A percentile compares a stretch with the other conserved stretches of the same genome.
phyloP scores from a whole-genome alignment of 169 alveolate genomes.

The Cryptosporidium ryanae region DNA sequence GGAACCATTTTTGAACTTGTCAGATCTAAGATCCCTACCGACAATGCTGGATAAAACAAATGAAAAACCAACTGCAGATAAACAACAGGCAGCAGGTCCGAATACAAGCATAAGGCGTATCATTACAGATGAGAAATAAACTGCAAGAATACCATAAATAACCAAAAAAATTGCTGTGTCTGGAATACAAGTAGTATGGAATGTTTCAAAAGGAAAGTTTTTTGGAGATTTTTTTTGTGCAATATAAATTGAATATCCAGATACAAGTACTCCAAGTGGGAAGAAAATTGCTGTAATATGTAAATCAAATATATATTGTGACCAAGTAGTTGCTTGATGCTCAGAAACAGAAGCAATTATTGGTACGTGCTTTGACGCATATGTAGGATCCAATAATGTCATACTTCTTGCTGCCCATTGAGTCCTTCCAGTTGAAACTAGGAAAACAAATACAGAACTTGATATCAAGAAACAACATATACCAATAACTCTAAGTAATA shows the following conservation, averaged over 20 bases:
- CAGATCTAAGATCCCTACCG: conserved; percentile 22
- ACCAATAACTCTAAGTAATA: conserved; percentile 19
- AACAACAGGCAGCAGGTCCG: conserved; percentile 93
- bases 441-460: conserved; percentile 10
- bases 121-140: conserved; percentile 96
- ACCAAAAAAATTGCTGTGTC: conserved; percentile 91
- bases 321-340: conserved; percentile 99
- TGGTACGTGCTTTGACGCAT: conserved; percentile 95
- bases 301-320: conserved; percentile 87
- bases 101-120: conserved; percentile 94
- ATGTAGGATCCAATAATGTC: conserved; percentile 97
- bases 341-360: conserved; percentile 98
- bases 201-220: conserved; percentile 36
- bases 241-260: conserved; percentile 79
- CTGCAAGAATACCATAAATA: conserved; percentile 92
- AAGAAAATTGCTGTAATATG: conserved; percentile 86
- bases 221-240: conserved; percentile 63
- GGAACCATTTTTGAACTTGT: not conserved
- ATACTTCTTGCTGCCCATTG: conserved; percentile 94
- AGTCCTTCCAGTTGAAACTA: conserved; percentile 85
- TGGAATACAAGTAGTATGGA: conserved; percentile 84
- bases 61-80: conserved; percentile 94
- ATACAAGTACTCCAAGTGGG: conserved; percentile 80
- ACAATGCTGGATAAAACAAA: conserved; percentile 82
- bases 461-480: conserved; percentile 15